Evolutionary conservation across 1,284 basidiomycete species (phyloP).

Genomic region (Cryptococcus sp.): DNA sequence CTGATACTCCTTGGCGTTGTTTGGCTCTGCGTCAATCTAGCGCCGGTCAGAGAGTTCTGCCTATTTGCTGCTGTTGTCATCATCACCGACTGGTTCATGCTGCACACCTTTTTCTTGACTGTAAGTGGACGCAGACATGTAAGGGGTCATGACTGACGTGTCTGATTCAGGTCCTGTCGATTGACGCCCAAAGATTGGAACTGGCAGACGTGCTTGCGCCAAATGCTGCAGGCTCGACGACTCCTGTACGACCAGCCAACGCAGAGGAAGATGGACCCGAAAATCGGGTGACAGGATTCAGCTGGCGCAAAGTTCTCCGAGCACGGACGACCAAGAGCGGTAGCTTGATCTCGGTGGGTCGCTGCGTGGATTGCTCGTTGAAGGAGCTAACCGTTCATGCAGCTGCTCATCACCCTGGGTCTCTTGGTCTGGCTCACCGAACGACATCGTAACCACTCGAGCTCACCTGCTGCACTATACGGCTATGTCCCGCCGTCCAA

Average conservation of each 20-base stretch:
- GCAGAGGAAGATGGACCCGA: slow-evolving; percentile 4
- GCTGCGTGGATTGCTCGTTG: slow-evolving; percentile 5
- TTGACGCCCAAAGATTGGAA: slow-evolving; percentile 60
- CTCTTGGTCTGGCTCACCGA: slow-evolving; percentile 52
- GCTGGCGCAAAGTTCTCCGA: slow-evolving; percentile 58
- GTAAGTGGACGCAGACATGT: slow-evolving; percentile 28
- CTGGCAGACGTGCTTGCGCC: slow-evolving; percentile 50
- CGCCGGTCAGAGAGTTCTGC: slow-evolving; percentile 90
- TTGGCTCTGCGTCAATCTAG: slow-evolving; percentile 68
- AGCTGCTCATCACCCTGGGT: slow-evolving; percentile 48
- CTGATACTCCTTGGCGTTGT: slow-evolving; percentile 78
- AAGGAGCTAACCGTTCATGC: background rate
- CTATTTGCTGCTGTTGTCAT: slow-evolving; percentile 90
- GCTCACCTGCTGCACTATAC: slow-evolving; percentile 41
- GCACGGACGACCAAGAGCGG: slow-evolving; percentile 78
- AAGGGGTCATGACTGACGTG: slow-evolving; percentile 1
- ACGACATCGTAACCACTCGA: slow-evolving; percentile 24
- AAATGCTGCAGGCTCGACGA: slow-evolving; percentile 10
- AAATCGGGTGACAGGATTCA: slow-evolving; percentile 14
- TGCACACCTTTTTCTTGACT: slow-evolving; percentile 61
- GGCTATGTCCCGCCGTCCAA: slow-evolving; percentile 38
- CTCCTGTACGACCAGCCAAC: slow-evolving; percentile 11
- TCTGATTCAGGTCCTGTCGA: slow-evolving; percentile 53
- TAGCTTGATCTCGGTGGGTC: slow-evolving; percentile 71
- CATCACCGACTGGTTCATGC: slow-evolving; percentile 85